phyloP scores from a whole-genome alignment of 1,139 yeast genomes.

The Candida sp. region DNA sequence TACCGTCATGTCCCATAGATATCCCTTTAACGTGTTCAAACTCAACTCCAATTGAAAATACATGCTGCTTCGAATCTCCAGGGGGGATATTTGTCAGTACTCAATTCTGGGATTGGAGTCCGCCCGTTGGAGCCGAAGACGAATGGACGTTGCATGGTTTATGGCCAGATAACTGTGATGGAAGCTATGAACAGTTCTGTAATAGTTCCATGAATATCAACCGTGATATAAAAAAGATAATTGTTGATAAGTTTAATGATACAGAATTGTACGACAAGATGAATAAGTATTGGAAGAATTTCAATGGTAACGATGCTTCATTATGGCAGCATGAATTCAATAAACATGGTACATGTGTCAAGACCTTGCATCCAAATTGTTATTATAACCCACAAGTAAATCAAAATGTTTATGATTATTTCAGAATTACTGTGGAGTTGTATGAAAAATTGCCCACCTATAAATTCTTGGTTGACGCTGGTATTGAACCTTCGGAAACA shows the following conservation, averaged over 20 bases:
- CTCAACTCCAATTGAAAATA: constrained; percentile 31
- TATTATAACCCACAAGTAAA: constrained; percentile 33
- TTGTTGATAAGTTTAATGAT: constrained; percentile 47
- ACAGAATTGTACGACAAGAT: constrained; percentile 53
- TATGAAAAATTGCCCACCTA: constrained; percentile 69
- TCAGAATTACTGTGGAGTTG: constrained; percentile 59
- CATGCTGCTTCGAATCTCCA: constrained; percentile 88
- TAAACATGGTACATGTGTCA: constrained; percentile 93
- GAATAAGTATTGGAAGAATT: constrained; percentile 72
- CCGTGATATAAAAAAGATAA: constrained; percentile 46
- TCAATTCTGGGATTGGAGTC: constrained; percentile 92
- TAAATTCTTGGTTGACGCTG: constrained; percentile 60
- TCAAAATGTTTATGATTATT: constrained; percentile 78
- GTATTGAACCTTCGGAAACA: constrained; percentile 63
- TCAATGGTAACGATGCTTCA: constrained; percentile 65
- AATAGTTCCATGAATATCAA: constrained; percentile 42
- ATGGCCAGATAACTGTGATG: constrained; percentile 48
- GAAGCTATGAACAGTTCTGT: constrained; percentile 58
- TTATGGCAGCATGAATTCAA: constrained; percentile 95
- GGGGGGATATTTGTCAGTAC: constrained; percentile 79
- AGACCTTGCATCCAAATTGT: constrained; percentile 72
- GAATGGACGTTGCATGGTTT: constrained; percentile 67
- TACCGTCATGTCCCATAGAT: constrained; percentile 54
- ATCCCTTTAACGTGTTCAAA: constrained; percentile 62
- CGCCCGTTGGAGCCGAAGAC: constrained; percentile 80